These are phyloP conservation scores for Megacollybia platyphylla DNA, from an alignment of 1,284 basidiomycete genomes.

Conservation along the genomic window DNA sequence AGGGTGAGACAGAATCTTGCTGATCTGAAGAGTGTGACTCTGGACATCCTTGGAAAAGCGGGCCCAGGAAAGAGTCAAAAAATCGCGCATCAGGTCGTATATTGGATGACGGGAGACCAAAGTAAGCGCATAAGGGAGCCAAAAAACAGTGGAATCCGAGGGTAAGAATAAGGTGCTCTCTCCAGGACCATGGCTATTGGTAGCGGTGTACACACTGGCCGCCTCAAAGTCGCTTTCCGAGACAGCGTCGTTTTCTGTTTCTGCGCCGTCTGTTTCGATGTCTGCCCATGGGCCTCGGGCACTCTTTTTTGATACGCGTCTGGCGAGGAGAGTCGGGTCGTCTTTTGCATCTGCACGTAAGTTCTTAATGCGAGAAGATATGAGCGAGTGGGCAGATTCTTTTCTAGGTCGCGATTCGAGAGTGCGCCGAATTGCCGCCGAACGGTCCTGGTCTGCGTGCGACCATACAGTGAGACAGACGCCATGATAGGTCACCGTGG, in stretches of 20 bases:
- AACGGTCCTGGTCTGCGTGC: slow-evolving; percentile 80
- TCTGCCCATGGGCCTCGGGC: slow-evolving; percentile 65
- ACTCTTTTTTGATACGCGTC: slow-evolving; percentile 39
- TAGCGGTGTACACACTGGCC: slow-evolving; percentile 30
- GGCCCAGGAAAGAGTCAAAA: slow-evolving; percentile 85
- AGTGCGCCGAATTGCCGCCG: slow-evolving; percentile 69
- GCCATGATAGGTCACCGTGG: slow-evolving; percentile 71
- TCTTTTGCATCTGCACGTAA: slow-evolving; percentile 39
- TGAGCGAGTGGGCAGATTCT: slow-evolving; percentile 62
- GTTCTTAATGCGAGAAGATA: slow-evolving; percentile 52
- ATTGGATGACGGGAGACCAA: slow-evolving; percentile 85
- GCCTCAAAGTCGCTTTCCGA: slow-evolving; percentile 77
- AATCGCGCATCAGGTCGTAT: slow-evolving; percentile 89
- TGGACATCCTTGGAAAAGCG: slow-evolving; percentile 87
- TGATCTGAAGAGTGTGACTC: slow-evolving; percentile 76
- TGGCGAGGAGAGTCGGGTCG: slow-evolving; percentile 43
- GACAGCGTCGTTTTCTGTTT: slow-evolving; percentile 61
- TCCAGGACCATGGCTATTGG: slow-evolving; percentile 65
- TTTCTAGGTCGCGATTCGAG: slow-evolving; percentile 69
- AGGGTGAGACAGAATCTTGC: slow-evolving; percentile 72
- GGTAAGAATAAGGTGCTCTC: slow-evolving; percentile 79
- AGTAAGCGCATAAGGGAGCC: slow-evolving; percentile 88
- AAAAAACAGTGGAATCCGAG: slow-evolving; percentile 74
- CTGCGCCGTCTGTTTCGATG: slow-evolving; percentile 54
- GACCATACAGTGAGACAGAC: slow-evolving; percentile 91